Evolutionary conservation across 441 rosid genomes (phyloP).

Genomic region (Eutrema salsugineum): DNA sequence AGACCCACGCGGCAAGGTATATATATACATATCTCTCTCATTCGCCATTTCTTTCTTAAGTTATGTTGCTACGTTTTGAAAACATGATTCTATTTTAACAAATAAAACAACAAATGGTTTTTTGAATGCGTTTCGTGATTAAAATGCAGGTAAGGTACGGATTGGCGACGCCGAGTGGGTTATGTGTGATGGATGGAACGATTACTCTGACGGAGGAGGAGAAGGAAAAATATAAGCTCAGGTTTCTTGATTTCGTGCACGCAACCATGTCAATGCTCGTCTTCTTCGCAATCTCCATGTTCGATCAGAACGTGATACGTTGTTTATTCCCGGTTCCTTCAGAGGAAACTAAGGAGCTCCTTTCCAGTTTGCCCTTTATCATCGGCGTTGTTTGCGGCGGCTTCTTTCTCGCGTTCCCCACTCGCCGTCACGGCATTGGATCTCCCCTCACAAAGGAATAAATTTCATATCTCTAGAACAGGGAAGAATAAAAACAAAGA

Average conservation of each 20-base stretch:
- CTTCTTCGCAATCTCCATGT: constrained; percentile 32
- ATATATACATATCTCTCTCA: background rate
- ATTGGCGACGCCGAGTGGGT: constrained; percentile 20
- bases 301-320: constrained; percentile 31
- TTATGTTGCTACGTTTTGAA: background rate
- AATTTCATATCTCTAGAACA: background rate
- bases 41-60: background rate
- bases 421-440: constrained; percentile 38
- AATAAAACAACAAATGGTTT: no score
- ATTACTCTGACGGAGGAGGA: constrained; percentile 18
- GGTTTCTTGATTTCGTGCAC: constrained; percentile 27
- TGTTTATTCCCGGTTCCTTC: constrained; percentile 37
- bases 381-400: constrained; percentile 26
- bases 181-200: constrained; percentile 22
- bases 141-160: constrained; percentile 34
- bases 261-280: constrained; percentile 26
- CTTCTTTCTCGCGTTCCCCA: constrained; percentile 29
- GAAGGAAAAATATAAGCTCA: constrained; percentile 28
- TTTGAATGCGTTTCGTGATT: no score
- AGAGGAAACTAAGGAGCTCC: constrained; percentile 24
- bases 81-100: background rate
- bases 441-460: constrained; percentile 29
- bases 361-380: constrained; percentile 22
- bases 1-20: constrained; percentile 30
- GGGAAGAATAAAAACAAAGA: background rate